Evolutionary conservation across 208 protist species (phyloP).

Genomic region (Leishmania tropica): DNA sequence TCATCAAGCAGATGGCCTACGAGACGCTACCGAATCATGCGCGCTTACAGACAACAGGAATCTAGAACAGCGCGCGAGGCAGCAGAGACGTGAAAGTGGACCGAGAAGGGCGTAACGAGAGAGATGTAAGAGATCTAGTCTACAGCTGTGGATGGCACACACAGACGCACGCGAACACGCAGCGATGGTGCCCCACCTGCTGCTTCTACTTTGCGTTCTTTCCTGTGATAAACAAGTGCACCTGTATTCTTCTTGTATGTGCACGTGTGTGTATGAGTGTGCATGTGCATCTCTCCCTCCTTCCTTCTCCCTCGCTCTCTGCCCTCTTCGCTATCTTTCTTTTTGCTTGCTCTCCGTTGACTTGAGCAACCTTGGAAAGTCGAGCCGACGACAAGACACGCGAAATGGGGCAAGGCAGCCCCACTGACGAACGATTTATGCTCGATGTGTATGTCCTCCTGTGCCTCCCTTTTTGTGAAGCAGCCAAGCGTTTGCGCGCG

Average conservation of each 20-base stretch:
- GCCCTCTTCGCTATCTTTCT: background rate
- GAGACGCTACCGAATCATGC: constrained; percentile 30
- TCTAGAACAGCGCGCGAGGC: background rate
- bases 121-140: background rate
- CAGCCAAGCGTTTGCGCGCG: background rate
- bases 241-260: background rate
- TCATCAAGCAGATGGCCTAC: constrained; percentile 56
- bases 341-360: constrained; percentile 2
- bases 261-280: background rate
- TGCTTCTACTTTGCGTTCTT: background rate
- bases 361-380: background rate
- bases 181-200: background rate
- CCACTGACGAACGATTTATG: background rate
- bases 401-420: background rate
- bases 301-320: background rate
- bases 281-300: background rate
- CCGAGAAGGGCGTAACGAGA: background rate
- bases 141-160: background rate
- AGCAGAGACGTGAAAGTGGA: background rate
- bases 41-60: background rate
- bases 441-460: background rate
- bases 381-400: background rate
- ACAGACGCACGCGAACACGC: background rate
- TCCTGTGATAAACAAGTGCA: background rate
- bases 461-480: background rate